Evolutionary conservation across 306 rosid genomes (phyloP), one percentile per base, ranked within the genome.

Genomic region (Hippophae tibetana): DNA sequence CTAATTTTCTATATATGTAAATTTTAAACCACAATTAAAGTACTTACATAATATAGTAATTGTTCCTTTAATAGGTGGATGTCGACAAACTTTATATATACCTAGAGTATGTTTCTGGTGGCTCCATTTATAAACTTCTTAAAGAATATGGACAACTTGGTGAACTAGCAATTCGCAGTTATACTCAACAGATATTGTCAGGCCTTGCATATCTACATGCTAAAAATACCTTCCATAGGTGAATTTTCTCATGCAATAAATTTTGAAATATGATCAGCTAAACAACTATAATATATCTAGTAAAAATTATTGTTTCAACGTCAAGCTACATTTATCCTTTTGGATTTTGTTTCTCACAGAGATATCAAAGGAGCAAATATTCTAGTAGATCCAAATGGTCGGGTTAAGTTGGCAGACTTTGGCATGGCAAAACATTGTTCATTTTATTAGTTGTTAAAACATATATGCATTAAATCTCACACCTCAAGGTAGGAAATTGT

Each of bases 281-380:
- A 51, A 18, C 59, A 43, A 44, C 62, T 54, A 23, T 50, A 59
- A 57, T n/a, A 10, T 47, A 63, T 56, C 62, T 49, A 38, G 76
- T 18, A 43, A 5, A n/a, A 44, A 23, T 10, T 4, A 9, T 72
- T 56, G 66, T 11, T 42, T 42, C 9, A 51, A 18, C 18, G 43
- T 68, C 41, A 58, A 18, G 18, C 18, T 18, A 18, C 18, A 18
- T 69, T 52, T 52, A 47, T 73, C 57, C 27, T 38, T 50, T 27
- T 57, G 52, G 63, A 65, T 68, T 74, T 42, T 44, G 27, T 72
- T 64, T 62, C 69, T 27, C 38, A 47, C 25, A 92, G 99, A 90
- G 99, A 92, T 76, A 84, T 92, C 68, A 92, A 92, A 72, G 99
- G 97, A 73, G 99, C 97, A 76, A 88, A 92, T 79, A 92, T 18